Conservation (phyloP, 1,284 basidiomycete genomes). For the Tilletia indica region DNA sequence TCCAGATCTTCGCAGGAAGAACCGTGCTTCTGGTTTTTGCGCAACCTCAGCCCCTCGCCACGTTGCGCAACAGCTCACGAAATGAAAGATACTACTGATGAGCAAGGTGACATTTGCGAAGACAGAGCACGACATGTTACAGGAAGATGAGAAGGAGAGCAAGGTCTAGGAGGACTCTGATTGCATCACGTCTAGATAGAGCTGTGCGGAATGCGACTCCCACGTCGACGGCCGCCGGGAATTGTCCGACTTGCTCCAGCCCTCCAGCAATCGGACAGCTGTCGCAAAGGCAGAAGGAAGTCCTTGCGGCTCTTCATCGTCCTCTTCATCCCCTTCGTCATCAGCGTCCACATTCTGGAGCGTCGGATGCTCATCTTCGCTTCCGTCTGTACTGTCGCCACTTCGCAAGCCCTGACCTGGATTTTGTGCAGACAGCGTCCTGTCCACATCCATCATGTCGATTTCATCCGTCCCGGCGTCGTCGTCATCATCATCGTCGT, state of each 20-base stretch:
- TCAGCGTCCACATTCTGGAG: neutral
- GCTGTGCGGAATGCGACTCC: conserved; percentile 10
- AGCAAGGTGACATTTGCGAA: too few species aligned
- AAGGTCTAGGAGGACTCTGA: too few species aligned
- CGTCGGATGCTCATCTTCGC: too few species aligned
- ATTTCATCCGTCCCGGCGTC: neutral
- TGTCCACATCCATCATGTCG: neutral
- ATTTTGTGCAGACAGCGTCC: neutral
- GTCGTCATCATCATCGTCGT: neutral
- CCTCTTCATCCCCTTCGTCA: neutral
- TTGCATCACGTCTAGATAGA: neutral
- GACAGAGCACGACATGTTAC: too few species aligned
- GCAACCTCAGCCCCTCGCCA: neutral
- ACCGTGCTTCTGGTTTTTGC: neutral
- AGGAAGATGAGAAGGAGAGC: too few species aligned
- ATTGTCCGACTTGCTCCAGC: neutral
- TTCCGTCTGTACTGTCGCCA: too few species aligned
- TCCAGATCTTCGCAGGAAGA: too few species aligned
- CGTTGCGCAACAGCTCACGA: too few species aligned
- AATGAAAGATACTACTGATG: too few species aligned
- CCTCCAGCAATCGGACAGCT: neutral
- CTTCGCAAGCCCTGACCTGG: neutral
- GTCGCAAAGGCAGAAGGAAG: neutral
- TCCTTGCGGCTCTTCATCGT: neutral
- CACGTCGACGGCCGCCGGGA: neutral